Base-by-base conservation (phyloP, 331 rosid species). In the Prunus yedoensis region DNA sequence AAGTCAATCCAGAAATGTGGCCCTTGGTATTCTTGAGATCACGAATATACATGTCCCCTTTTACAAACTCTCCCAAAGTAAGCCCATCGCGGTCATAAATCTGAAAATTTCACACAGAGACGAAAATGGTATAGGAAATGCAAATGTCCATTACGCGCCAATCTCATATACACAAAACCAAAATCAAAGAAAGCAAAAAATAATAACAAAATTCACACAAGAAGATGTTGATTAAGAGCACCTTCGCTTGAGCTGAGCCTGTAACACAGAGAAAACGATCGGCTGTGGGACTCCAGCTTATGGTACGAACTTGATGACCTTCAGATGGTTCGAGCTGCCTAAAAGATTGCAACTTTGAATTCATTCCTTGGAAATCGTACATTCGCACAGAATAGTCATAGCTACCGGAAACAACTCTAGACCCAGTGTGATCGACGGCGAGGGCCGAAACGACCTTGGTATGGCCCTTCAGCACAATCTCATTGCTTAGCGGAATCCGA, bases 351-450 rank as follows among this genome's bases (percentile, higher is more conserved):
- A 94, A 52, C 70, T 90, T 94, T 68, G 97, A 82, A 83, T 84
- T 92, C 99, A 92, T 94, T 66, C 99, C 99, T 88, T 94, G 96
- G 68, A 94, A 94, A 63, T 94, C 99, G 69, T 87, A 94, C 99
- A 94, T 94, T 0, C 89, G 91, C 5, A 94, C 86, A 0, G 88
- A 76, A 66, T 94, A 94, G 84, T 94, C 97, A 70, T 94, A 94
- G 83, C 96, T 94, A 70, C 99, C 97, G n/a, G 99, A 86, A 49
- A 92, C 88, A n/a, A 94, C 97, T 78, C 99, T 82, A 12, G 99
- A 94, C 52, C 97, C 99, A 15, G 99, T 20, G 78, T 82, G 99
- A 86, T 94, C 99, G 77, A 92, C 83, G 10, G 99, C 97, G 79
- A 94, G 91, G 46, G 97, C 87, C 14, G 99, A 86, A 64, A 94